phyloP scores from a whole-genome alignment of 2,329 filamentous ascomycete species.

The Daldinia sp. region DNA sequence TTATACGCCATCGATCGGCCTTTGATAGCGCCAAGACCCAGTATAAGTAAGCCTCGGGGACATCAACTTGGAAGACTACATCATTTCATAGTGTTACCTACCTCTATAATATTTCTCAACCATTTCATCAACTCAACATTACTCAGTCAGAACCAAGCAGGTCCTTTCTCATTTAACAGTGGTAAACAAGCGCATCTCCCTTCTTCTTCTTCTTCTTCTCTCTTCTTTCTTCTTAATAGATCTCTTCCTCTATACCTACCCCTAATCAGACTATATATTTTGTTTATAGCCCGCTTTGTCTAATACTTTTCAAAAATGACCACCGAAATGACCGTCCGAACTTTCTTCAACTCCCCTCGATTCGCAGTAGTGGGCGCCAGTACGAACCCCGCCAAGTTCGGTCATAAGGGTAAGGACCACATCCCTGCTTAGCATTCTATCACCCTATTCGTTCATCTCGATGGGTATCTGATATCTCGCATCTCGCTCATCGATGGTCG shows the following conservation, averaged over 20 bases:
- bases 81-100: background rate
- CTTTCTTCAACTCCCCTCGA: slow-evolving; percentile 80
- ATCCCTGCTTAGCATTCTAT: background rate
- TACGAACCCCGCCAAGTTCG: slow-evolving; percentile 84
- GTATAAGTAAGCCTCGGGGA: slow-evolving; percentile 12
- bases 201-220: no score
- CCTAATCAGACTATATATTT: slow-evolving; percentile 1
- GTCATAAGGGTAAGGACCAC: slow-evolving; percentile 75
- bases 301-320: slow-evolving; percentile 58
- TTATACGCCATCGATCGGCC: slow-evolving; percentile 30
- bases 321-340: slow-evolving; percentile 75
- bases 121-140: slow-evolving; percentile 22
- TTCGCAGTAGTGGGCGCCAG: slow-evolving; percentile 93
- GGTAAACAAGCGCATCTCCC: slow-evolving; percentile 5
- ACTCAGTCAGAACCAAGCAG: slow-evolving; percentile 21
- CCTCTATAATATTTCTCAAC: slow-evolving; percentile 20
- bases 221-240: slow-evolving; percentile 2
- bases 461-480: no score
- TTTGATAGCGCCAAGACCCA: slow-evolving; percentile 18
- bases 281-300: background rate
- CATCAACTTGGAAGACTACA: slow-evolving; percentile 11
- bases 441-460: slow-evolving; percentile 4
- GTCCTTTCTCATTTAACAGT: slow-evolving; percentile 26
- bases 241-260: slow-evolving; percentile 14
- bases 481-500: background rate